Evolutionary conservation across 345 rosid genomes (phyloP).

Genomic region (Corchorus capsularis): DNA sequence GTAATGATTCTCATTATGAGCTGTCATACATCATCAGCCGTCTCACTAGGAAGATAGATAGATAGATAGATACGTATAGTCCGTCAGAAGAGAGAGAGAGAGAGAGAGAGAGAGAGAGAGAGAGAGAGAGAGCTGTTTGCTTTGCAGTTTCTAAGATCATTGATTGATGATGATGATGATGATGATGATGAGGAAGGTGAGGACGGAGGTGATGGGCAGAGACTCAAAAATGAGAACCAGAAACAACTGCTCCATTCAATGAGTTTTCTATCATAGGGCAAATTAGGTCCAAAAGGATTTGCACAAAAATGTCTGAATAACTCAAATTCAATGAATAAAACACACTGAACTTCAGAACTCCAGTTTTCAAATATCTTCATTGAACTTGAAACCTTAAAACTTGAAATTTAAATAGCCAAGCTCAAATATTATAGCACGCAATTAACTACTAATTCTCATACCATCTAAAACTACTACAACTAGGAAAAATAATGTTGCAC

Average conservation of each 20-base stretch:
- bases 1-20: neutral
- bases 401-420: neutral
- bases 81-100: slow-evolving; percentile 5
- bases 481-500: too few species aligned
- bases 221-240: slow-evolving; percentile 16
- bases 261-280: slow-evolving; percentile 27
- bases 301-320: neutral
- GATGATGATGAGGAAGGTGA: slow-evolving; percentile 18
- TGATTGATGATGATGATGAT: neutral
- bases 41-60: neutral
- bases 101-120: slow-evolving; percentile 8
- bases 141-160: neutral
- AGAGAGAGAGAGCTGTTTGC: neutral
- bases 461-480: neutral
- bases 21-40: slow-evolving; percentile 12
- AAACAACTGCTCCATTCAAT: slow-evolving; percentile 12
- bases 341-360: neutral
- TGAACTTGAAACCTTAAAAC: neutral
- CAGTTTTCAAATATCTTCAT: neutral
- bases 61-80: slow-evolving; percentile 2
- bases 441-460: neutral
- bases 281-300: neutral
- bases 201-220: neutral
- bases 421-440: neutral
- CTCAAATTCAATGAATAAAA: neutral